Evolutionary conservation across 2,329 filamentous ascomycete species (phyloP), one percentile per base, ranked within the genome.

Genomic region (Fusarium gaditjirri): DNA sequence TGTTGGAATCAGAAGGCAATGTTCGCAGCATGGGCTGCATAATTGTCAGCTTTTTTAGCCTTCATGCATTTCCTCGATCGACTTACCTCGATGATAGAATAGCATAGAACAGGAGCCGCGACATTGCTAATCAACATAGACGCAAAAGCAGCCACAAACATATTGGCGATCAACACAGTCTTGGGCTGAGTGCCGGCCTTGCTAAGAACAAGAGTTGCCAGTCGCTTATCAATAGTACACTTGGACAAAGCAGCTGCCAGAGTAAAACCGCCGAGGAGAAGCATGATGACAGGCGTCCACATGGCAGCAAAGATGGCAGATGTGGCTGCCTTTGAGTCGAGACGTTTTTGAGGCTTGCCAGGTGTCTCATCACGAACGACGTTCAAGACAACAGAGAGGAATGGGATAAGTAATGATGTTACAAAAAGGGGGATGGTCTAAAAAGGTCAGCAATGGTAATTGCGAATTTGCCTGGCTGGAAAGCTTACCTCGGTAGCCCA

Each of bases 51-150:
- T n/a, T 10, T 19, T n/a, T 10, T 27, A 21, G 19, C 21, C 10
- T n/a, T n/a, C 7, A 39, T n/a, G 4, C n/a, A n/a, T 21, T 19
- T n/a, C 33, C 1, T 14, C 3, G 8, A 17, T 23, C 8, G 31
- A 76, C 86, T 75, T 82, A 93, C 92, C 87, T 97, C 95, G 67
- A 99, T 97, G 77, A 99, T 98, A 25, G 94, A 97, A 82, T 97
- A 98, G 85, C 96, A 99, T 41, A 99, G 88, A 14, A 99, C 96
- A 0, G 96, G 96, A 3, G 97, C 95, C 3, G 96, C 96, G 33
- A 99, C 97, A 75, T 99, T 99, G 83, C 94, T 97, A 78, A 99
- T 98, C 87, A 97, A 94, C 96, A 99, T 99, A 76, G 94, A 98
- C 13, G 97, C 92, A 80, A 99, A 97, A 78, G 96, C 97, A 61